Conservation (phyloP, 495 filamentous ascomycete genomes). For the Aspergillus conjunctus region DNA sequence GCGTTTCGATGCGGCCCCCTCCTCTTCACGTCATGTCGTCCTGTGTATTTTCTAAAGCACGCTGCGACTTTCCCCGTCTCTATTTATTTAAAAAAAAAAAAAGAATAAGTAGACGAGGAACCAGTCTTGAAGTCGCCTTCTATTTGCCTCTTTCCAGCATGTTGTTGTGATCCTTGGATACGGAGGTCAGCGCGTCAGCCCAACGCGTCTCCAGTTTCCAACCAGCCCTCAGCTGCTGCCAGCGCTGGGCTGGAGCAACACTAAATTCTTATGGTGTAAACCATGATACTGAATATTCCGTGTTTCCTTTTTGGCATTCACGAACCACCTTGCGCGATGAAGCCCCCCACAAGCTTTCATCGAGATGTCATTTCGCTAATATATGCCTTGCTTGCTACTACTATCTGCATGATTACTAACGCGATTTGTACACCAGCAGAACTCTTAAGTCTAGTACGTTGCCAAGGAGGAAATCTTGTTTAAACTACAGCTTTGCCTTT, state of each 20-base stretch:
- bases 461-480: not conserved
- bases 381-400: too few species aligned
- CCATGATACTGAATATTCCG: not conserved
- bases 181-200: conserved; percentile 34
- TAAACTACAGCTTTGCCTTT: not conserved
- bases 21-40: not conserved
- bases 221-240: not conserved
- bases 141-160: not conserved
- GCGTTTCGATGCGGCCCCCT: conserved; percentile 31
- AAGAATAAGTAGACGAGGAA: conserved; percentile 8
- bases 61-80: not conserved
- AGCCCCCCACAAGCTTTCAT: not conserved
- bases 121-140: not conserved
- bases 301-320: not conserved
- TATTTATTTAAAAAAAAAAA: too few species aligned
- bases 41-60: not conserved
- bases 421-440: conserved; percentile 4
- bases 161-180: conserved; percentile 21
- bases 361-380: not conserved
- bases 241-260: conserved; percentile 3
- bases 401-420: conserved; percentile 5
- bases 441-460: not conserved
- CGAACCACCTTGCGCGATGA: not conserved
- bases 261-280: not conserved
- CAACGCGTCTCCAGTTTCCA: conserved; percentile 30